phyloP scores from a whole-genome alignment of 345 rosid genomes.

The Gossypium ekmanianum region DNA sequence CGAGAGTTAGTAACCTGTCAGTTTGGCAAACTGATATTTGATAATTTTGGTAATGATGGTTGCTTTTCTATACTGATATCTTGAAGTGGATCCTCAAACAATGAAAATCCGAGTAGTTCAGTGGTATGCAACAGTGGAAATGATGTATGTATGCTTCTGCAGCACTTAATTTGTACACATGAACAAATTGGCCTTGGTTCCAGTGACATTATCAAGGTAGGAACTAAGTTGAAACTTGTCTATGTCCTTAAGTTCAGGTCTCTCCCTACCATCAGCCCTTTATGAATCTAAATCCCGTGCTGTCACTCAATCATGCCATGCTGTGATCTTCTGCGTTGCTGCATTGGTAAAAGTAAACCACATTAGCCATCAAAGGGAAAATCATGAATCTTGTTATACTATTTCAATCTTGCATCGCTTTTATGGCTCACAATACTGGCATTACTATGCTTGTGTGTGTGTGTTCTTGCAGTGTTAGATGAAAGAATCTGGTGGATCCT shows the following conservation, averaged over 20 bases:
- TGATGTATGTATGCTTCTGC: not conserved
- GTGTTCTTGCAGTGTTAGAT: not conserved
- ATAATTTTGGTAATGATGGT: not conserved
- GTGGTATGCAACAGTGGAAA: not conserved
- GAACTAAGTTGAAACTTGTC: not conserved
- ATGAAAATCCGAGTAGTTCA: not conserved
- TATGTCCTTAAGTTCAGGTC: constrained; percentile 1
- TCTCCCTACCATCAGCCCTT: not conserved
- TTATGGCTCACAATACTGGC: not conserved
- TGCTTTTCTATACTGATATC: not conserved
- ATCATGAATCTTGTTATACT: not conserved
- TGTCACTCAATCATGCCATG: not conserved
- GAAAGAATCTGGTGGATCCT: not conserved
- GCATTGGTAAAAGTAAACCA: not conserved
- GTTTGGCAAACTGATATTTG: not conserved
- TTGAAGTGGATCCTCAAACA: not conserved
- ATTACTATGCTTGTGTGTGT: not conserved
- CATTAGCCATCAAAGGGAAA: not conserved
- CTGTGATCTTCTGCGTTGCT: not conserved
- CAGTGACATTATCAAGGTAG: not conserved
- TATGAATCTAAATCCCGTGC: not conserved
- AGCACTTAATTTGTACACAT: not conserved
- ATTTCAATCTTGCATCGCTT: not conserved
- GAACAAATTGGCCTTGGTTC: not conserved
- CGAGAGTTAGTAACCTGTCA: not conserved